These are phyloP conservation scores for Coemansia sp. DNA, from an alignment of 192 early-diverging fungal genomes.

Conservation along the genomic window DNA sequence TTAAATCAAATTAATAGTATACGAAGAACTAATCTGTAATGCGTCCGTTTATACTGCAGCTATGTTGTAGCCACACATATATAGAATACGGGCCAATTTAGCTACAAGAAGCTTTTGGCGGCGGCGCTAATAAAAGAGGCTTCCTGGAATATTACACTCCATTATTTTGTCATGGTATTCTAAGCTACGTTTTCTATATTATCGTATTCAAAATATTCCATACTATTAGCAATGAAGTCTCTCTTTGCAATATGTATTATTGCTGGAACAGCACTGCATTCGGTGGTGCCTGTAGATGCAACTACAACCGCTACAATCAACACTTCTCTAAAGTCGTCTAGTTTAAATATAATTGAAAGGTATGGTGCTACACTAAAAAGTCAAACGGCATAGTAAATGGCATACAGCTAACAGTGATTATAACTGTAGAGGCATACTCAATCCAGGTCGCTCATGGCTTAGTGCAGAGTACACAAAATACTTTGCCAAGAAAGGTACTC, in stretches of 20 bases:
- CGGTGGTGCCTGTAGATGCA: neutral
- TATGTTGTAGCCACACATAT: neutral
- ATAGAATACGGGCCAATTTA: neutral
- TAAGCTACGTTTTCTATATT: neutral
- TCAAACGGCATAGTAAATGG: neutral
- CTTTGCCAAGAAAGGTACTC: neutral
- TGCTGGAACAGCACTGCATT: neutral
- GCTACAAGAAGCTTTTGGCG: neutral
- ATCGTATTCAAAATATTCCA: too few relatives aligned
- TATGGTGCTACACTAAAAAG: neutral
- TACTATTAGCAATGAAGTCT: neutral
- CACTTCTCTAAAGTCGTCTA: slow-evolving; percentile 2
- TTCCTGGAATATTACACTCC: neutral
- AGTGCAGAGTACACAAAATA: slow-evolving; percentile 7
- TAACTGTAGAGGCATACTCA: slow-evolving; percentile 1
- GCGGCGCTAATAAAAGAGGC: neutral
- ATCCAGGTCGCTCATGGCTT: slow-evolving; percentile 6
- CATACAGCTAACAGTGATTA: neutral
- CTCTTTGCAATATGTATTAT: neutral
- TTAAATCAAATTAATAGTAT: neutral
- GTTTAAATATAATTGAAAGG: slow-evolving; percentile 6
- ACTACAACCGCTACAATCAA: neutral
- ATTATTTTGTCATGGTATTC: neutral
- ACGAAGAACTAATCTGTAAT: too few relatives aligned
- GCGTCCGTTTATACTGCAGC: neutral